Base-by-base conservation (phyloP, 495 filamentous ascomycete species). In the Trichoderma virens region DNA sequence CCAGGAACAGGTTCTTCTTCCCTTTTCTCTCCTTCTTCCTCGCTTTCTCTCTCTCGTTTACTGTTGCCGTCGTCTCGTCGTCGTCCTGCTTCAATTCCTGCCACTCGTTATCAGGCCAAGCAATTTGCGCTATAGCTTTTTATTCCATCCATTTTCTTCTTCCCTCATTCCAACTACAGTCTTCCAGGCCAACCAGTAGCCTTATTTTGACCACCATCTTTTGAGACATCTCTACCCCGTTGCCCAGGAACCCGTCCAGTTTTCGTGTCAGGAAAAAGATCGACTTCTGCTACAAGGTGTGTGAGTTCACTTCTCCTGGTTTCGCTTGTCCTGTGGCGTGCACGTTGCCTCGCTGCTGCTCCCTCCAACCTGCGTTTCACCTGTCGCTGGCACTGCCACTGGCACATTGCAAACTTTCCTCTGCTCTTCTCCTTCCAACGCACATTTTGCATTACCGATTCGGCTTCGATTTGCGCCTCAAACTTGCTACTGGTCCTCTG, bases 1-100 rank as follows among this genome's bases (percentile, higher is more conserved):
- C 51, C 23, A 56, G 51, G 51, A 56, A 14, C 51, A 56, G 20
- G 51, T 56, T 56, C 51, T 56, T 56, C 51, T 28, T 56, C 51
- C 59, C 28, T 61, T 39, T 39, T 61, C 35, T 39, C 59, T 35
- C 59, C 59, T 61, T 30, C 61, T 51, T 63, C 25, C 31, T 63
- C 39, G 61, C 39, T 13, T n/a, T 63, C 39, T 51, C 25, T 47
- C 39, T 30, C 23, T 51, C 61, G 6, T 38, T 39, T 11, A 9
- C 32, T 25, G 16, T 27, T 51, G 38, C 61, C 61, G 39, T 51
- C 61, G 61, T 39, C 39, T 34, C 35, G 28, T 32, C 32, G 16
- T 54, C 59, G 59, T 39, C 59, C 35, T 39, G 16, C 59, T 61
- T 34, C 59, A 35, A 7, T 61, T 39, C 59, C 31, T 35, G 31